These are phyloP conservation scores for Russula griseocarnosa DNA, from an alignment of 768 basidiomycete genomes.

Conservation along the genomic window DNA sequence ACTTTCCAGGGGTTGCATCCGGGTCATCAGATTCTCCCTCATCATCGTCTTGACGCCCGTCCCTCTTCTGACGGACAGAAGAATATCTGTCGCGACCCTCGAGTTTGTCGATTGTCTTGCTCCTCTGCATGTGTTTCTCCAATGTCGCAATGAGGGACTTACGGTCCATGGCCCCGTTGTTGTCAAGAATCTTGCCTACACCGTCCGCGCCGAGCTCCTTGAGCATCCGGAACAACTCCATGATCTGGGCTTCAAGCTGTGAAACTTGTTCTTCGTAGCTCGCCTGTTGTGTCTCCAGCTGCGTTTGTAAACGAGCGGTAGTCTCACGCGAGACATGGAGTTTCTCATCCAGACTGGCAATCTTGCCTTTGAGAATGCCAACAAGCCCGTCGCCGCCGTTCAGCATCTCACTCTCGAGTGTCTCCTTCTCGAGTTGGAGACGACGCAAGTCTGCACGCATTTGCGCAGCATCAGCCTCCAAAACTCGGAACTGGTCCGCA, in stretches of 20 bases:
- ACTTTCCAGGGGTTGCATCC: constrained; percentile 57
- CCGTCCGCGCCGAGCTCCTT: constrained; percentile 70
- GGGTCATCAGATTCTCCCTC: constrained; percentile 47
- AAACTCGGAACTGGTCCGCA: constrained; percentile 73
- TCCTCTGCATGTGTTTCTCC: constrained; percentile 77
- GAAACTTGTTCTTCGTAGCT: constrained; percentile 83
- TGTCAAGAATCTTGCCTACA: constrained; percentile 66
- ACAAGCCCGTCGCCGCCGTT: constrained; percentile 81
- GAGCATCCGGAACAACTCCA: constrained; percentile 92
- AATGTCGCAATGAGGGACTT: constrained; percentile 74
- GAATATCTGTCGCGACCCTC: constrained; percentile 58
- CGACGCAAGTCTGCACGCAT: constrained; percentile 60
- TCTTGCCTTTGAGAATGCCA: constrained; percentile 70
- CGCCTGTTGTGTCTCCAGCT: constrained; percentile 69
- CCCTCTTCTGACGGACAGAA: constrained; percentile 32
- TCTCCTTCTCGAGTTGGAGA: constrained; percentile 77
- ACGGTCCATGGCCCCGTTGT: constrained; percentile 64
- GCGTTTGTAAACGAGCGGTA: constrained; percentile 67
- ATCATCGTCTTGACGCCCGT: constrained; percentile 37
- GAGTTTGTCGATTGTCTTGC: constrained; percentile 78
- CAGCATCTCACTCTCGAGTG: constrained; percentile 74
- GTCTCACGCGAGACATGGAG: constrained; percentile 75
- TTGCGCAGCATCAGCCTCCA: constrained; percentile 71
- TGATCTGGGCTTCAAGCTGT: constrained; percentile 87
- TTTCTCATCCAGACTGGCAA: constrained; percentile 70